Percentiles rank a stretch among this genome's conserved stretches.
Evolutionary conservation across 2,329 filamentous ascomycete species (phyloP).

Genomic region (Aspergillus pseudoglaucus): DNA sequence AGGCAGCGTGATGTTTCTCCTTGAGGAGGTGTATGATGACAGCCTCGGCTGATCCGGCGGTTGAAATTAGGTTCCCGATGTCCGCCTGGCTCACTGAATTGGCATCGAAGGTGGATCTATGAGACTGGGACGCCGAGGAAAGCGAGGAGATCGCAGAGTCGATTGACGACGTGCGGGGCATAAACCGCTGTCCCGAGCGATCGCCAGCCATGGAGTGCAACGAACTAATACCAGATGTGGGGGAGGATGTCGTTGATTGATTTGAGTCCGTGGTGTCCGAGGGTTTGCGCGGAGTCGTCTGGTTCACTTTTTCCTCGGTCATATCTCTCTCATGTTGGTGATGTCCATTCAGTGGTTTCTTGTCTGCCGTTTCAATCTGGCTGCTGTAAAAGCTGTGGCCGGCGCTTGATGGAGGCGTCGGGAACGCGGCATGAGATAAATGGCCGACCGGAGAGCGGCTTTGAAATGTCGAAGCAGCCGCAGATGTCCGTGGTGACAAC

Average conservation of each 20-base stretch:
- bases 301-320: constrained; percentile 11
- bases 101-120: constrained; percentile 53
- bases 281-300: constrained; percentile 20
- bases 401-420: constrained; percentile 19
- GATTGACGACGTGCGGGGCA: constrained; percentile 75
- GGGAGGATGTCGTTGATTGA: constrained; percentile 25
- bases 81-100: constrained; percentile 60
- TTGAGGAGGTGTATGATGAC: constrained; percentile 82
- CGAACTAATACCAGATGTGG: constrained; percentile 22
- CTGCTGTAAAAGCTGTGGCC: constrained; percentile 13
- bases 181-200: constrained; percentile 27
- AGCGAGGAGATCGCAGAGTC: constrained; percentile 84
- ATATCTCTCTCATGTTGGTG: constrained; percentile 22
- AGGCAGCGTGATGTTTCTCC: constrained; percentile 81
- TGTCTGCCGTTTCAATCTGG: constrained; percentile 11
- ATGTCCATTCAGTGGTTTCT: constrained; percentile 6
- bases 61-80: constrained; percentile 69
- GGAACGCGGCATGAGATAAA: constrained; percentile 24
- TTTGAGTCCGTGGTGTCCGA: constrained; percentile 21
- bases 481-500: constrained; percentile 19
- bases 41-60: constrained; percentile 82
- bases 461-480: constrained; percentile 15
- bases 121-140: constrained; percentile 54
- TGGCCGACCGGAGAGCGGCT: constrained; percentile 16
- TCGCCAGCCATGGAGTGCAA: constrained; percentile 24